Evolutionary conservation across 257 asterid genomes (phyloP).

Genomic region (Linaria vulgaris): DNA sequence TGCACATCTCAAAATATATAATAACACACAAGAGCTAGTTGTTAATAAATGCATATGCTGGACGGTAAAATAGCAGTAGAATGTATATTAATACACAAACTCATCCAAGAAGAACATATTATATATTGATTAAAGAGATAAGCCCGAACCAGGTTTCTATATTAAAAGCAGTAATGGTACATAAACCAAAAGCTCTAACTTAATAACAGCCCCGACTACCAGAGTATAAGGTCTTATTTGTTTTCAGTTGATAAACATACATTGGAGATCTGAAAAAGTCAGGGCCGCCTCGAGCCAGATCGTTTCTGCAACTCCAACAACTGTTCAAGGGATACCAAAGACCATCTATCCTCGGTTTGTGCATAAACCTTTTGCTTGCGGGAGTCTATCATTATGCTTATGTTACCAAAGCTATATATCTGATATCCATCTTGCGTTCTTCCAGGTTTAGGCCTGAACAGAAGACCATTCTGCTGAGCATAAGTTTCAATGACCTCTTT

Average conservation of each 20-base stretch:
- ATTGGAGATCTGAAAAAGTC: conserved; percentile 17
- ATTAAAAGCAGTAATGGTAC: no score
- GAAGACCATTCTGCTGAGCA: conserved; percentile 54
- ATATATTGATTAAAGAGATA: not conserved
- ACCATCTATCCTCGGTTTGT: conserved; percentile 70
- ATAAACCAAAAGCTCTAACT: no score
- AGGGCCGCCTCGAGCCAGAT: conserved; percentile 46
- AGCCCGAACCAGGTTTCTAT: not conserved
- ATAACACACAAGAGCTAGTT: no score
- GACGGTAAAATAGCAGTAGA: not conserved
- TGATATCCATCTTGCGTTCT: conserved; percentile 84
- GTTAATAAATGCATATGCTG: no score
- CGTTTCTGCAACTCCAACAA: conserved; percentile 72
- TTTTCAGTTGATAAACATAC: no score
- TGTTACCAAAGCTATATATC: conserved; percentile 78
- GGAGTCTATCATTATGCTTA: conserved; percentile 67
- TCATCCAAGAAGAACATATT: not conserved
- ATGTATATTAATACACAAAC: not conserved
- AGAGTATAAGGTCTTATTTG: no score
- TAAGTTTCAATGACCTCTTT: conserved; percentile 53
- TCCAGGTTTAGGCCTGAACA: conserved; percentile 74
- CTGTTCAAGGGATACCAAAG: conserved; percentile 70
- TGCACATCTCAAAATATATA: no score
- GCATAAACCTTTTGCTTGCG: conserved; percentile 74
- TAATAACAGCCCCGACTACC: no score